Evolutionary conservation across 2,329 filamentous ascomycete genomes (phyloP).

Genomic region (Fusarium euwallaceae): DNA sequence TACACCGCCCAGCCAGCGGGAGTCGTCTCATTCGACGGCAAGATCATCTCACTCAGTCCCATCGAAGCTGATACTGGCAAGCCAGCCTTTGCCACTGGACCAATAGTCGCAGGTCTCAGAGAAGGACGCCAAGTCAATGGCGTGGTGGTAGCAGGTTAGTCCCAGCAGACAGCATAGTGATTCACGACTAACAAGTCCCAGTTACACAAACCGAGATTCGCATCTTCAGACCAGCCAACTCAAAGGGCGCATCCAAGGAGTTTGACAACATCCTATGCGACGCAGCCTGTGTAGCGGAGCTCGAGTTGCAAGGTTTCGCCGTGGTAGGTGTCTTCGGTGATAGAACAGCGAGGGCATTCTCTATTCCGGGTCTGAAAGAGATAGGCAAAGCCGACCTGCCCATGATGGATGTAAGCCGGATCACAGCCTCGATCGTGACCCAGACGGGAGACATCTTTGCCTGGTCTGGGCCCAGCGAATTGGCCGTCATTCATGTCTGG

Average conservation of each 20-base stretch:
- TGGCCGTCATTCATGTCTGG: conserved; percentile 87
- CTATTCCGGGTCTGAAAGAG: conserved; percentile 89
- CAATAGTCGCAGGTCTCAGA: conserved; percentile 80
- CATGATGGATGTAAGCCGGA: conserved; percentile 80
- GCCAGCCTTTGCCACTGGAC: conserved; percentile 80
- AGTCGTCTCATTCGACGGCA: conserved; percentile 73
- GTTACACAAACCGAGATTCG: conserved; percentile 79
- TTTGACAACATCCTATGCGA: conserved; percentile 90
- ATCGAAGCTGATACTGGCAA: conserved; percentile 84
- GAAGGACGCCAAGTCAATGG: conserved; percentile 83
- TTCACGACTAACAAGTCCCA: conserved; percentile 55
- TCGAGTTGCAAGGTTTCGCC: conserved; percentile 81
- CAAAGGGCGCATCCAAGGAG: conserved; percentile 91
- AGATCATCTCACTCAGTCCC: conserved; percentile 81
- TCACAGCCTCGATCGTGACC: conserved; percentile 77
- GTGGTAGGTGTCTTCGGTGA: conserved; percentile 89
- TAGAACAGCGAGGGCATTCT: conserved; percentile 82
- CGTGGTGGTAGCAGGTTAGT: conserved; percentile 79
- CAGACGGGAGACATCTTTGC: conserved; percentile 85
- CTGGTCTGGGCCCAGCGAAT: conserved; percentile 89
- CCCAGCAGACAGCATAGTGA: not conserved
- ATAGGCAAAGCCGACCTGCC: conserved; percentile 77
- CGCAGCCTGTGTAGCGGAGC: conserved; percentile 80
- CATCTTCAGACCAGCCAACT: conserved; percentile 85
- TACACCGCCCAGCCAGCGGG: conserved; percentile 83